Conservation (phyloP, 2,329 filamentous ascomycete genomes). For the Aspergillus aculeatinus region DNA sequence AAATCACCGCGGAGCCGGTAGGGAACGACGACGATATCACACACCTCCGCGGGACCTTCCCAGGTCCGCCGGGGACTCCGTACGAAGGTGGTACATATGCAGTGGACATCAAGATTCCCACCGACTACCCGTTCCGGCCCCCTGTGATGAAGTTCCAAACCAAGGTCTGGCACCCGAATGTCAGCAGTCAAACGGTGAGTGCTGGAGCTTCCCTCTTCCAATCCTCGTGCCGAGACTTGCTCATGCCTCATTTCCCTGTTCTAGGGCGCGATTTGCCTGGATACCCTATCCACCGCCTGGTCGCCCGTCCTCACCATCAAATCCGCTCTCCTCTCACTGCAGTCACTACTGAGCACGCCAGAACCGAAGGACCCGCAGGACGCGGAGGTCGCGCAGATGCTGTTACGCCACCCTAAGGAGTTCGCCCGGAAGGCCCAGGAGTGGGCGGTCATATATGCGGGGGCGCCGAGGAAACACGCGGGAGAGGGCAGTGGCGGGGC, state of each 20-base stretch:
- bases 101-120: constrained; percentile 83
- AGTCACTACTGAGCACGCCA: constrained; percentile 87
- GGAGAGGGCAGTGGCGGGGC: constrained; percentile 55
- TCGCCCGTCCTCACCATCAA: constrained; percentile 96
- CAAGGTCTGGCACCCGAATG: constrained; percentile 95
- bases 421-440: constrained; percentile 83
- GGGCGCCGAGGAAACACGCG: constrained; percentile 63
- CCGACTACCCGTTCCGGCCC: constrained; percentile 89
- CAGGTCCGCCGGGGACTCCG: constrained; percentile 85
- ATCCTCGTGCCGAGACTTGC: neutral
- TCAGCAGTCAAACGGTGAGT: constrained; percentile 87
- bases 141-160: constrained; percentile 90
- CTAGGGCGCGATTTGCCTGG: constrained; percentile 93
- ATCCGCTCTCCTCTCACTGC: constrained; percentile 86
- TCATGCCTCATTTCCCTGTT: neutral
- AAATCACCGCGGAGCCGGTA: constrained; percentile 68
- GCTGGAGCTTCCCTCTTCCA: neutral
- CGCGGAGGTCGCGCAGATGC: constrained; percentile 88
- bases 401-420: constrained; percentile 72
- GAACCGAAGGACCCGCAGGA: constrained; percentile 97
- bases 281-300: constrained; percentile 87
- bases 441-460: constrained; percentile 83
- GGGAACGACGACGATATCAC: constrained; percentile 68
- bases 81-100: constrained; percentile 83
- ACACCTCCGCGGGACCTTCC: constrained; percentile 79